These are phyloP conservation scores for Aspergillus baeticus DNA, from an alignment of 495 filamentous ascomycete genomes.

Conservation along the genomic window DNA sequence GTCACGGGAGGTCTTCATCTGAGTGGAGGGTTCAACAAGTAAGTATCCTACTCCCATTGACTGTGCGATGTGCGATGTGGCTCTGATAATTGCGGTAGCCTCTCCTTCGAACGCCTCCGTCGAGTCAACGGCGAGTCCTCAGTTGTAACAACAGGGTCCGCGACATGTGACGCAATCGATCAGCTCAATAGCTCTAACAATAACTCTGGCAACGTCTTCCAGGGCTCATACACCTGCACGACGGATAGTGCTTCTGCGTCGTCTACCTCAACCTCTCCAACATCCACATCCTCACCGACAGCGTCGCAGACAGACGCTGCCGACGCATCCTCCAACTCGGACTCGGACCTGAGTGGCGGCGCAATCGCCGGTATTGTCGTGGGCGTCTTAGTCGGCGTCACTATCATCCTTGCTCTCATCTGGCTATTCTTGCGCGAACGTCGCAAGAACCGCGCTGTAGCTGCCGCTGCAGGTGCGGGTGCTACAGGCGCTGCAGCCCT, in stretches of 20 bases:
- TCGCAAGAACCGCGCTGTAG: constrained; percentile 10
- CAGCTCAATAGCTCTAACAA: background rate
- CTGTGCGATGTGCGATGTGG: background rate
- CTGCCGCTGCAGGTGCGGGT: background rate
- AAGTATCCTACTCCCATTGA: background rate
- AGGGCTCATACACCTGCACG: constrained; percentile 23
- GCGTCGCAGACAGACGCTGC: background rate
- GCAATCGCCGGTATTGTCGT: constrained; percentile 34
- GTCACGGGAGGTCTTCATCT: constrained; percentile 27
- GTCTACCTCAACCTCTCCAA: background rate
- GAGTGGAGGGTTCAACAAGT: constrained; percentile 29
- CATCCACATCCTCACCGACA: background rate
- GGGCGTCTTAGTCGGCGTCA: constrained; percentile 26
- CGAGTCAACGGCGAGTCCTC: constrained; percentile 24
- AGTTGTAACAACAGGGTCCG: constrained; percentile 19
- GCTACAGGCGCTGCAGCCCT: background rate
- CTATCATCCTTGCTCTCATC: constrained; percentile 23
- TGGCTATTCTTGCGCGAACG: constrained; percentile 25
- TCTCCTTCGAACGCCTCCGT: constrained; percentile 28
- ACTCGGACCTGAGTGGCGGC: constrained; percentile 22
- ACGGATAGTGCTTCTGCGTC: constrained; percentile 1
- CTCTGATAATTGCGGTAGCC: constrained; percentile 12
- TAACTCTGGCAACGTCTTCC: constrained; percentile 11
- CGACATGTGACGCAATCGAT: constrained; percentile 12
- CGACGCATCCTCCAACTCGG: background rate